A percentile compares a stretch with the other conserved stretches of the same genome.
Conservation (phyloP, 2,329 filamentous ascomycete species). For the Macrophomina tecta region DNA sequence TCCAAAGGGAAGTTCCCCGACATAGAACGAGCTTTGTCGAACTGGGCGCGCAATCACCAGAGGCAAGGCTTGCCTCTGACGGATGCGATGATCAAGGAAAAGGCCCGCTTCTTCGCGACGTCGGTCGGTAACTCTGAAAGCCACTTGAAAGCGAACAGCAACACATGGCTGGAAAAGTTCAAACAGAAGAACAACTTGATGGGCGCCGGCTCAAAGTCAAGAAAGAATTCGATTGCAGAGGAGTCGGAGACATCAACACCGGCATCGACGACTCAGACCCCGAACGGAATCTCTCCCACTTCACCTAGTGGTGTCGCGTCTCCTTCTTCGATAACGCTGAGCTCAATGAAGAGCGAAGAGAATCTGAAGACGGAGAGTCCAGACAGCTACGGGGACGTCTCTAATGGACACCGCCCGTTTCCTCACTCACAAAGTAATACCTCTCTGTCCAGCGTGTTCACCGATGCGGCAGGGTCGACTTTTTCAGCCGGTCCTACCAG, state of each 20-base stretch:
- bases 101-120: conserved; percentile 80
- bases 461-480: conserved; percentile 67
- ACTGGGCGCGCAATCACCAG: conserved; percentile 84
- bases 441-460: conserved; percentile 71
- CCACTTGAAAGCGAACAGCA: conserved; percentile 72
- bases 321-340: conserved; percentile 69
- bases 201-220: conserved; percentile 53
- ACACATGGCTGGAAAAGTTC: conserved; percentile 91
- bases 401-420: conserved; percentile 65
- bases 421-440: conserved; percentile 68
- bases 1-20: conserved; percentile 86
- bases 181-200: conserved; percentile 81
- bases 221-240: conserved; percentile 65
- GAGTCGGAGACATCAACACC: conserved; percentile 69
- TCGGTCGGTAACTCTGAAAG: conserved; percentile 74
- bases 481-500: conserved; percentile 76
- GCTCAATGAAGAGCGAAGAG: conserved; percentile 71
- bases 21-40: conserved; percentile 87
- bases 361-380: conserved; percentile 64
- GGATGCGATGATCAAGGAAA: conserved; percentile 83
- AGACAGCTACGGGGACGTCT: conserved; percentile 66
- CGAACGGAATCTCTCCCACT: conserved; percentile 71
- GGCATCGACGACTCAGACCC: conserved; percentile 66
- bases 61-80: conserved; percentile 75
- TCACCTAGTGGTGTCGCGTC: conserved; percentile 72